Evolutionary conservation across 225 moss, liverwort and hornwort genomes (phyloP), one percentile per base, ranked within the genome.

Genomic region (Anthoceros angustus): DNA sequence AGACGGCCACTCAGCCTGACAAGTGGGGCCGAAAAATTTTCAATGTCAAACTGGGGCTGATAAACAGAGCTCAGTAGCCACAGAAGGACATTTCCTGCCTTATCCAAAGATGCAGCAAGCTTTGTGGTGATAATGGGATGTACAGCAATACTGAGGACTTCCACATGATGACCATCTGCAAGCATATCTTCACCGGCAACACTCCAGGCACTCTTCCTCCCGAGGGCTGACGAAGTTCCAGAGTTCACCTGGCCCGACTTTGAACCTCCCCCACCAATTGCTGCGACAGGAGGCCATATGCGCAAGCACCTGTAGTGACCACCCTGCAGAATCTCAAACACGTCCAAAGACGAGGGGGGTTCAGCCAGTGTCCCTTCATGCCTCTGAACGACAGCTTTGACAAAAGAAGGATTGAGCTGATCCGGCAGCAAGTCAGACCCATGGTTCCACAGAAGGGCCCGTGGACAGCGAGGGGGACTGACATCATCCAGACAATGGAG

Each of bases 281-380:
- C 95, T 72, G 88, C 81, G n/a, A 92, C 82, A 70, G 91, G 95
- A 42, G 95, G 95, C 95, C 95, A 98, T 62, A 92, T 68, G 64
- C 88, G 83, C 50, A 88, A 98, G 87, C 92, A 98, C 43, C 88
- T 85, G 41, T 92, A 88, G 73, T 82, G 76, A 69, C 86, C 86
- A 74, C 80, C 71, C 5, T 88, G 82, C 80, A 88, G 82, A 66
- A 80, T 78, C 77, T 98, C 95, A 75, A 98, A 89, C 25, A 98
- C 74, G 75, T 98, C 92, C 67, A 98, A 68, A 68, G 92, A 98
- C 61, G 92, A 92, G 50, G 89, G 95, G 62, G 95, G 84, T 40
- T 84, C 82, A 78, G 76, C 82, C 62, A 79, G 67, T 16, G 80
- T 83, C 38, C 84, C 92, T 66, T 89, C 81, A 26, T 88, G 92